Conservation (phyloP, 345 rosid genomes). For the Passiflora organensis region DNA sequence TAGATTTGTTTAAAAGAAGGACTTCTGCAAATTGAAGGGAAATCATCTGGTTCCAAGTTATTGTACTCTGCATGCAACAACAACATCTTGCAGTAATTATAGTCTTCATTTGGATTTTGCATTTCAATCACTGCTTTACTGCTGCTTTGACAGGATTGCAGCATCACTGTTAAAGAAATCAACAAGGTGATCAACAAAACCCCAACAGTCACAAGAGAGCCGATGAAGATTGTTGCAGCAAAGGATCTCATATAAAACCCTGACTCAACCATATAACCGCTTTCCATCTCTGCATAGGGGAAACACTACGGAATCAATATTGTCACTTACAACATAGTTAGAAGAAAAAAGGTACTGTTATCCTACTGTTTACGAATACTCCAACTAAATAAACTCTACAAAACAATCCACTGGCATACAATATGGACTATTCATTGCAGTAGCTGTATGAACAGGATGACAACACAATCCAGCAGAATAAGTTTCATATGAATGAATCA, state of each 20-base stretch:
- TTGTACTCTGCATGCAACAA: constrained; percentile 59
- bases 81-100: constrained; percentile 49
- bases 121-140: constrained; percentile 43
- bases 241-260: constrained; percentile 81
- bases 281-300: constrained; percentile 45
- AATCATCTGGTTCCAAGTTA: constrained; percentile 31
- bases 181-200: constrained; percentile 53
- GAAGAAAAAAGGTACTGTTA: background rate
- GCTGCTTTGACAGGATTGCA: constrained; percentile 58
- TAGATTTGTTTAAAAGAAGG: constrained; percentile 38
- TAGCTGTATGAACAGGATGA: too few relatives aligned
- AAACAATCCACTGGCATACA: background rate
- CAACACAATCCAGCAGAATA: background rate
- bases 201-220: constrained; percentile 55
- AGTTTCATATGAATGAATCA: background rate
- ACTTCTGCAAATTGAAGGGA: constrained; percentile 50
- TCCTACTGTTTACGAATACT: background rate
- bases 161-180: constrained; percentile 58
- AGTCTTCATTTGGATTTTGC: constrained; percentile 24
- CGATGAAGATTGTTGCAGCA: constrained; percentile 62
- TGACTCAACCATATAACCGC: constrained; percentile 49
- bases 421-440: background rate
- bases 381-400: background rate
- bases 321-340: background rate
- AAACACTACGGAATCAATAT: constrained; percentile 2